Percentiles rank a stretch among this genome's conserved stretches.
phyloP scores from a whole-genome alignment of 2,329 filamentous ascomycete species.

The Paraphaeosphaeria minitans region DNA sequence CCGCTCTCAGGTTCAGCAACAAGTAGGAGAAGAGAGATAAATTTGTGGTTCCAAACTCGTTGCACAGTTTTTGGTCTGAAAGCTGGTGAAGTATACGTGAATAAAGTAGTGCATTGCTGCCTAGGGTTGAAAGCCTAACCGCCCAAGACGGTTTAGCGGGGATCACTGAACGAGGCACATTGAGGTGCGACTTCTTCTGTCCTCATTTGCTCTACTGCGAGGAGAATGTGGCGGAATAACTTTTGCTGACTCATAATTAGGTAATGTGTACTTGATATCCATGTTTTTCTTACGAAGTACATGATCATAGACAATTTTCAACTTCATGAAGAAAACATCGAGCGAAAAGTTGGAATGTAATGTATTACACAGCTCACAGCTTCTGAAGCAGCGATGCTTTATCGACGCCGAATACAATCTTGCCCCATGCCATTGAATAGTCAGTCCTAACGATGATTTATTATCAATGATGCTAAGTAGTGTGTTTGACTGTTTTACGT shows the following conservation, averaged over 20 bases:
- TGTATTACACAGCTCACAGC: not conserved
- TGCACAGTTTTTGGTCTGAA: not conserved
- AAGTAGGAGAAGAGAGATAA: not conserved
- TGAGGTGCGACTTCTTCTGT: not conserved
- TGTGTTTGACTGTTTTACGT: not conserved
- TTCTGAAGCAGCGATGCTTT: not conserved
- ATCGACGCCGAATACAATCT: not conserved
- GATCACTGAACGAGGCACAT: not conserved
- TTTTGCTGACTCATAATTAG: too few species aligned
- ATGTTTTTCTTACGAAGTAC: too few species aligned
- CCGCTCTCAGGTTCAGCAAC: not conserved
- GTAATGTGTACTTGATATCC: not conserved
- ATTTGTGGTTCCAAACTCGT: too few species aligned
- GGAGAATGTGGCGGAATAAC: not conserved
- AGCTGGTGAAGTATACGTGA: not conserved
- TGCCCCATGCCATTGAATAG: not conserved
- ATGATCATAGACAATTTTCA: too few species aligned
- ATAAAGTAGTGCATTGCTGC: not conserved
- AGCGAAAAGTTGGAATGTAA: not conserved
- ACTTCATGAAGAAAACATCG: too few species aligned
- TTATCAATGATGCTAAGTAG: not conserved
- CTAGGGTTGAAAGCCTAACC: conserved; percentile 1
- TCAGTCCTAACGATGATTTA: not conserved
- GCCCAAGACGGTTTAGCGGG: not conserved
- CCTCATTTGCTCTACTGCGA: not conserved